phyloP scores from a whole-genome alignment of 148 eudicot genomes.

The Simmondsia chinensis region DNA sequence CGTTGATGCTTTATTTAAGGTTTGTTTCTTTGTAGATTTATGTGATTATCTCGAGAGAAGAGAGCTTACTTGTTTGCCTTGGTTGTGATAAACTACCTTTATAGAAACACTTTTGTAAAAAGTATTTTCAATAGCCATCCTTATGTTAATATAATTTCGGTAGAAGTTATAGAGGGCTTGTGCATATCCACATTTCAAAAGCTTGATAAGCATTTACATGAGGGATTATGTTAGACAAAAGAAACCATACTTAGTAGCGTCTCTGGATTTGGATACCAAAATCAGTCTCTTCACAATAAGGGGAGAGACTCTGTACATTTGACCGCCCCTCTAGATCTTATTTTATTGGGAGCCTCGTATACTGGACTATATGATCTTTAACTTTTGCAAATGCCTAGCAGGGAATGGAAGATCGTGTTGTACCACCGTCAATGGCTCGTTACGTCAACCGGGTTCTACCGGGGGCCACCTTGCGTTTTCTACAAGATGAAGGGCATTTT shows the following conservation, averaged over 20 bases:
- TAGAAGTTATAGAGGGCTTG: no score
- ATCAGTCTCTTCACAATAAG: no score
- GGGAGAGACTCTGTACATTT: not conserved
- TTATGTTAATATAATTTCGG: no score
- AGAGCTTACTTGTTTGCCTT: not conserved
- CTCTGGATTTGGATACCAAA: no score
- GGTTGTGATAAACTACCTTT: no score
- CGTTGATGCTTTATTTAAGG: not conserved
- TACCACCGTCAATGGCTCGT: slow-evolving; percentile 70
- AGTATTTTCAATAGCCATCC: no score
- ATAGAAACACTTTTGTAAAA: no score
- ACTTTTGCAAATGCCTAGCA: slow-evolving; percentile 16
- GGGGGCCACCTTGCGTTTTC: slow-evolving; percentile 40
- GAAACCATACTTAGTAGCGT: no score
- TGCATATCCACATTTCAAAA: no score
- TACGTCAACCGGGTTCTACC: slow-evolving; percentile 63
- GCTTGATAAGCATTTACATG: no score
- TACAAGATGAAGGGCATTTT: slow-evolving; percentile 79
- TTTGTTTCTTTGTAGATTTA: not conserved
- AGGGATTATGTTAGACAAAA: no score
- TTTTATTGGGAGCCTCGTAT: no score
- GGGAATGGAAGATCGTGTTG: slow-evolving; percentile 79
- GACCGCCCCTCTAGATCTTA: not conserved
- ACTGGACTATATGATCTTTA: not conserved
- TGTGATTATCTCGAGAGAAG: not conserved